These are phyloP conservation scores for Eucalyptus curtisii DNA, from an alignment of 345 rosid genomes.

Conservation along the genomic window DNA sequence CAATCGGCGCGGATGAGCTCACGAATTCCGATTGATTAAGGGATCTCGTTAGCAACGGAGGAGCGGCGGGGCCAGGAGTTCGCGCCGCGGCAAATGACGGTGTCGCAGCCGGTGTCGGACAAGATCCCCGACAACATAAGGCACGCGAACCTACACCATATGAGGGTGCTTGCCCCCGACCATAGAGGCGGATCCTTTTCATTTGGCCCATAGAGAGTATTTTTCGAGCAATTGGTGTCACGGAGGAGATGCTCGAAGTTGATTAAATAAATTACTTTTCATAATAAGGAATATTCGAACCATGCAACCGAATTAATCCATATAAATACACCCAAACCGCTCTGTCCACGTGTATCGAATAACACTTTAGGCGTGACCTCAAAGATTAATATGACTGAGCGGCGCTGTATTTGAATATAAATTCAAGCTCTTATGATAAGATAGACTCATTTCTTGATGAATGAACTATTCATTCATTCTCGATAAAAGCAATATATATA, in stretches of 20 bases:
- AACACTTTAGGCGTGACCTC: rapidly evolving
- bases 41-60: no score
- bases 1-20: no score
- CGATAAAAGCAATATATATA: background rate
- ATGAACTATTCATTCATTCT: background rate
- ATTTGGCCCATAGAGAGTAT: background rate
- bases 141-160: rapidly evolving
- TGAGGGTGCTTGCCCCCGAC: background rate
- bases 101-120: rapidly evolving
- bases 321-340: rapidly evolving
- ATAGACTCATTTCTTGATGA: rapidly evolving
- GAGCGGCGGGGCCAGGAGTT: no score
- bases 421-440: rapidly evolving
- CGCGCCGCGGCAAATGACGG: no score
- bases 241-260: background rate
- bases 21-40: no score
- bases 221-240: background rate
- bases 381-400: rapidly evolving
- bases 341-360: rapidly evolving
- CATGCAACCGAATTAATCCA: rapidly evolving
- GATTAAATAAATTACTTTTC: no score
- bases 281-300: rapidly evolving
- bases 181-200: background rate
- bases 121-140: no score
- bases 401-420: rapidly evolving